These are phyloP conservation scores for Blastobotrys ciferrii DNA, from an alignment of 1,139 yeast genomes.

Conservation along the genomic window DNA sequence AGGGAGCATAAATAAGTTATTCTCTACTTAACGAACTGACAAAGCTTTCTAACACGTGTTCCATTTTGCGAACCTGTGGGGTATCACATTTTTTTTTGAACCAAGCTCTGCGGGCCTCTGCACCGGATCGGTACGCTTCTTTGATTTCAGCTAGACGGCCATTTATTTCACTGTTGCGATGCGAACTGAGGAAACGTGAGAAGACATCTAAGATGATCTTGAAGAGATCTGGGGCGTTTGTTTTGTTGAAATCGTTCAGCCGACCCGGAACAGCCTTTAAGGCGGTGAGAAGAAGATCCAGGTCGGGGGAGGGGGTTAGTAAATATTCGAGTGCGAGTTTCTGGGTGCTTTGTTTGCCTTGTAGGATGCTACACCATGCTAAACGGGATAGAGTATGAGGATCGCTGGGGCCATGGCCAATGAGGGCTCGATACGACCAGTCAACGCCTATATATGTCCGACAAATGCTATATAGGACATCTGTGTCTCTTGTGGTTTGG, in stretches of 20 bases:
- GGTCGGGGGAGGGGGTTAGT: neutral
- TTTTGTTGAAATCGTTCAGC: neutral
- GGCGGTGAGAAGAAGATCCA: neutral
- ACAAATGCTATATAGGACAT: neutral
- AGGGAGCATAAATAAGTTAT: too few relatives aligned
- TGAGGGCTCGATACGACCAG: conserved; percentile 6
- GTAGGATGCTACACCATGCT: conserved; percentile 2
- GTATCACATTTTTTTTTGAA: neutral
- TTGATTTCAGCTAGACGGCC: neutral
- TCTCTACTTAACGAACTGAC: neutral
- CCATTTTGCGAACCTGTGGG: neutral
- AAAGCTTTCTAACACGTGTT: neutral
- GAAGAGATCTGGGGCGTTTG: conserved; percentile 1
- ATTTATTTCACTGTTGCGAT: neutral
- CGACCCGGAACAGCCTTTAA: conserved; percentile 1
- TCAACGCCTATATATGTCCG: neutral
- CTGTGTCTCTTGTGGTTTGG: neutral
- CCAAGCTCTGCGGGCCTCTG: neutral
- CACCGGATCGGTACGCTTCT: neutral
- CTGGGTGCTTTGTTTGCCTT: neutral
- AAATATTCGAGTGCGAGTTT: neutral
- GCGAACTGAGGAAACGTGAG: conserved; percentile 4
- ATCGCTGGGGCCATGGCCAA: conserved; percentile 6
- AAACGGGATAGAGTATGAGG: conserved; percentile 2
- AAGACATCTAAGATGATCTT: conserved; percentile 5